Percentiles rank a stretch among this genome's conserved stretches.
Evolutionary conservation across 1,284 basidiomycete species (phyloP).

Genomic region (Cryptococcus wingfieldii): DNA sequence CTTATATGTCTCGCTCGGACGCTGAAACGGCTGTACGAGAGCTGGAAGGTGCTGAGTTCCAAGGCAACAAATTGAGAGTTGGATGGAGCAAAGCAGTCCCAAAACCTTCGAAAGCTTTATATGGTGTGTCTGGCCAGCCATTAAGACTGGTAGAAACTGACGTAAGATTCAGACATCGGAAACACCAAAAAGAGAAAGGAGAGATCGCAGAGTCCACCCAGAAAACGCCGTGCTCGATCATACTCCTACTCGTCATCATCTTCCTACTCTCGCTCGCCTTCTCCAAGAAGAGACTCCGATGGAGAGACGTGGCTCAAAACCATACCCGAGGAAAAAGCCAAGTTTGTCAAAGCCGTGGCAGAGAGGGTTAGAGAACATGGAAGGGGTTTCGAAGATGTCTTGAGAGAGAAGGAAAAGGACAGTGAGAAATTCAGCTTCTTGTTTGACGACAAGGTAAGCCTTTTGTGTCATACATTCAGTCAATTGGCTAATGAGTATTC

Average conservation of each 20-base stretch:
- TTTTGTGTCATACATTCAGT: not conserved
- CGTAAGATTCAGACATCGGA: not conserved
- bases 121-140: constrained; percentile 57
- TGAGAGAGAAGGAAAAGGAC: constrained; percentile 69
- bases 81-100: constrained; percentile 96
- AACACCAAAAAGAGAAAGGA: not conserved
- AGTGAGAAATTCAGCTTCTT: constrained; percentile 83
- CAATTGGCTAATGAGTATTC: constrained; percentile 1
- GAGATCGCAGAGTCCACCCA: constrained; percentile 1
- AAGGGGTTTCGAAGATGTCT: constrained; percentile 65
- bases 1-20: constrained; percentile 86
- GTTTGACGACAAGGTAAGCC: constrained; percentile 61
- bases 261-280: constrained; percentile 55
- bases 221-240: constrained; percentile 4
- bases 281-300: constrained; percentile 22
- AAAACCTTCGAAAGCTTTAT: constrained; percentile 70
- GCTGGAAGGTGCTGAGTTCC: constrained; percentile 88
- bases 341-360: constrained; percentile 79
- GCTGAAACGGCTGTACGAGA: constrained; percentile 82
- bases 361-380: constrained; percentile 78
- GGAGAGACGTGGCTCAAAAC: constrained; percentile 47
- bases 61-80: constrained; percentile 73
- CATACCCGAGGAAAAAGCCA: constrained; percentile 69
- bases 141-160: not conserved
- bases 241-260: constrained; percentile 19